These are phyloP conservation scores for Phytopythium vexans DNA, from an alignment of 352 stramenopile species.

Conservation along the genomic window DNA sequence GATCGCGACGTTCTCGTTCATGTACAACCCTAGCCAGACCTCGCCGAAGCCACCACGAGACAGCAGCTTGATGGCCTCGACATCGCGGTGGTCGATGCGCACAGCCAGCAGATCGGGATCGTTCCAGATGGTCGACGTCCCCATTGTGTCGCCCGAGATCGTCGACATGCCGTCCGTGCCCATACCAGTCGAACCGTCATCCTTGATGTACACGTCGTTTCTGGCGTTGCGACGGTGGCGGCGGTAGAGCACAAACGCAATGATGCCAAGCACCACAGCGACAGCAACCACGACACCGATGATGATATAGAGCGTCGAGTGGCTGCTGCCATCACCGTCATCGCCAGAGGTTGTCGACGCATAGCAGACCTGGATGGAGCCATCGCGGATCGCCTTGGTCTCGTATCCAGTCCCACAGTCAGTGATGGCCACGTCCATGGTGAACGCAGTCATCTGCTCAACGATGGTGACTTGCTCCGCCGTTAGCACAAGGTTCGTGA, in stretches of 20 bases:
- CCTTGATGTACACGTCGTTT: slow-evolving; percentile 16
- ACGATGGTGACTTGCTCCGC: slow-evolving; percentile 31
- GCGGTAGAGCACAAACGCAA: slow-evolving; percentile 42
- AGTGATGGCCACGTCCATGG: slow-evolving; percentile 41
- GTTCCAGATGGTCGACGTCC: slow-evolving; percentile 61
- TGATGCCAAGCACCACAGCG: slow-evolving; percentile 29
- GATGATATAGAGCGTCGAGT: slow-evolving; percentile 35
- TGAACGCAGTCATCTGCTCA: slow-evolving; percentile 36
- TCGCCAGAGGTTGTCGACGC: slow-evolving; percentile 14
- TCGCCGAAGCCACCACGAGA: slow-evolving; percentile 65
- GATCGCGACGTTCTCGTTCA: slow-evolving; percentile 65
- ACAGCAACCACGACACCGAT: slow-evolving; percentile 36
- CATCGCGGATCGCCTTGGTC: slow-evolving; percentile 15
- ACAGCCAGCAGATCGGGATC: slow-evolving; percentile 58
- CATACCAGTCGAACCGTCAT: slow-evolving; percentile 20
- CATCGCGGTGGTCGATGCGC: slow-evolving; percentile 50
- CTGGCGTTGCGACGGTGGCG: slow-evolving; percentile 5
- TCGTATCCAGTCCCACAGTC: slow-evolving; percentile 17
- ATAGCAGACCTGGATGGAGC: slow-evolving; percentile 23
- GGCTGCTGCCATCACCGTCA: slow-evolving; percentile 12
- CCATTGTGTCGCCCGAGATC: slow-evolving; percentile 28
- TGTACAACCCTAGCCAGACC: slow-evolving; percentile 64
- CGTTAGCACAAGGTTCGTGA: slow-evolving; percentile 55
- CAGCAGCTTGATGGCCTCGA: slow-evolving; percentile 55
- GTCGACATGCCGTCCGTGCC: slow-evolving; percentile 29